Conservation (phyloP, 441 rosid genomes). For the Syzygium syzygioides region DNA sequence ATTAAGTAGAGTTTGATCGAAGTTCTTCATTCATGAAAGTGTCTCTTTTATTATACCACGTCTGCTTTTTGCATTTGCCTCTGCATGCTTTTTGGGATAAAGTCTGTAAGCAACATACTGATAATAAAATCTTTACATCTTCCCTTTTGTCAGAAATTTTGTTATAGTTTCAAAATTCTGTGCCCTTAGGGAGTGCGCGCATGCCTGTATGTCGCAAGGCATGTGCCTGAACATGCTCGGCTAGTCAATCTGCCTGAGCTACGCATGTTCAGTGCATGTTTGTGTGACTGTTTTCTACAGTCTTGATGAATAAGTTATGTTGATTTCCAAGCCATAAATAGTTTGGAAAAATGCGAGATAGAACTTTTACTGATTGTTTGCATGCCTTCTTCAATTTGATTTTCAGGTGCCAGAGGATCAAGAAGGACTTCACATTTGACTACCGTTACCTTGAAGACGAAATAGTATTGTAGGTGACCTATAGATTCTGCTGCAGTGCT, state of each 20-base stretch:
- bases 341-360: background rate
- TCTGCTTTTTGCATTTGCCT: background rate
- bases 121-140: background rate
- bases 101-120: background rate
- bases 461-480: slow-evolving; percentile 33
- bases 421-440: slow-evolving; percentile 91
- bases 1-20: background rate
- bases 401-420: slow-evolving; percentile 94
- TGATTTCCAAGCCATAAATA: background rate
- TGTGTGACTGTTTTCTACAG: background rate
- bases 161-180: background rate
- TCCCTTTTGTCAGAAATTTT: background rate
- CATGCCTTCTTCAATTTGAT: slow-evolving; percentile 1
- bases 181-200: background rate
- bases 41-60: background rate
- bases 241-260: background rate
- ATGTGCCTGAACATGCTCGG: background rate
- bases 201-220: background rate
- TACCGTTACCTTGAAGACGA: slow-evolving; percentile 95
- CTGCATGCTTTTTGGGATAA: background rate
- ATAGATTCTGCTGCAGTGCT: background rate
- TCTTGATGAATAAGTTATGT: background rate
- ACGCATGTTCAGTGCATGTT: background rate
- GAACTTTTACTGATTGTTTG: background rate
- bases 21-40: background rate